Conservation (phyloP, 2,329 filamentous ascomycete genomes). For the Monascus ruber region DNA sequence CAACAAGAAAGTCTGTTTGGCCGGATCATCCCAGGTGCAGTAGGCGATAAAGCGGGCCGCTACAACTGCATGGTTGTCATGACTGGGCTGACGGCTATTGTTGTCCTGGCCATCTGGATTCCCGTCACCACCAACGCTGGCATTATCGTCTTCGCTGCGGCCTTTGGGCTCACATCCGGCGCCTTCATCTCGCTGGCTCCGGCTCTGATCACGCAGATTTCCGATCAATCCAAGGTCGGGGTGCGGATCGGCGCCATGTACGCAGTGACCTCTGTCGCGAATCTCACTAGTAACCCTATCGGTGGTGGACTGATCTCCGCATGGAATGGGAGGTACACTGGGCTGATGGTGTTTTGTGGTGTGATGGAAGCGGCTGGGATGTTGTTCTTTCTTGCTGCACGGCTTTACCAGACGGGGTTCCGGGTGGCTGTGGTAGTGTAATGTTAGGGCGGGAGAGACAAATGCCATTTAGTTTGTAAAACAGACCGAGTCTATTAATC, state of each 20-base stretch:
- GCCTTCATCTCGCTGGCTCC: slow-evolving; percentile 51
- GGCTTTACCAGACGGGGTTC: too few species aligned
- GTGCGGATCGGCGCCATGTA: slow-evolving; percentile 52
- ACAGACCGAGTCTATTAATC: too few species aligned
- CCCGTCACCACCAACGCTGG: slow-evolving; percentile 39
- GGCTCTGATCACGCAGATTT: slow-evolving; percentile 55
- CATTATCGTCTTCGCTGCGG: slow-evolving; percentile 49
- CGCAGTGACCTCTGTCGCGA: slow-evolving; percentile 48
- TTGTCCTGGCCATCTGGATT: slow-evolving; percentile 45
- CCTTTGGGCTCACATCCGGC: slow-evolving; percentile 59
- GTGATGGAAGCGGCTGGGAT: too few species aligned
- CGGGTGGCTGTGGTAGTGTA: too few species aligned
- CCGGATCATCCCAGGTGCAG: slow-evolving; percentile 40
- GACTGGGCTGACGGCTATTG: slow-evolving; percentile 30
- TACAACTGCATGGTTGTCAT: slow-evolving; percentile 44
- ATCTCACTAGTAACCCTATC: slow-evolving; percentile 34
- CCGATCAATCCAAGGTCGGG: slow-evolving; percentile 55
- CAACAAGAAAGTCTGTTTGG: slow-evolving; percentile 34
- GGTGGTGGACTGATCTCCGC: neutral
- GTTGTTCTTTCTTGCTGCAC: too few species aligned
- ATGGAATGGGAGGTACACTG: too few species aligned
- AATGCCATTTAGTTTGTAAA: too few species aligned
- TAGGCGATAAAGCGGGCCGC: slow-evolving; percentile 44
- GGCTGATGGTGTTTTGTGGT: too few species aligned
- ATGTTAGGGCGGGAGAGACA: too few species aligned